These are phyloP conservation scores for Leccinum subtestaceum DNA, from an alignment of 768 basidiomycete genomes.

Conservation along the genomic window DNA sequence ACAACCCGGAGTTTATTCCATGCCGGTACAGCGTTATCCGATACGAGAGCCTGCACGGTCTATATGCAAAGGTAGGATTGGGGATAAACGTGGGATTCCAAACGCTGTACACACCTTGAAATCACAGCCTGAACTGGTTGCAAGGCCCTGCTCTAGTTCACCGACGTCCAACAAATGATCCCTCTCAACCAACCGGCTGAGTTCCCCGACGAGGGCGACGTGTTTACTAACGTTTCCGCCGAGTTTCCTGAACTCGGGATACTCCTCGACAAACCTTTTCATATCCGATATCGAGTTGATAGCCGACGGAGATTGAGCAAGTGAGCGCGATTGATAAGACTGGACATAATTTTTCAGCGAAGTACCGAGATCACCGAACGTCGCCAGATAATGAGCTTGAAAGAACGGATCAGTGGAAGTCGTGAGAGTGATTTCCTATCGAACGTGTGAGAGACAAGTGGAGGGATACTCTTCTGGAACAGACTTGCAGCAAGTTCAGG, in stretches of 20 bases:
- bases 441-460: constrained; percentile 14
- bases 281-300: constrained; percentile 96
- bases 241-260: constrained; percentile 94
- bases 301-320: constrained; percentile 68
- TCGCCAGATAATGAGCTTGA: constrained; percentile 83
- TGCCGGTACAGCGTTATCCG: constrained; percentile 61
- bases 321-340: constrained; percentile 83
- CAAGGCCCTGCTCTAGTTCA: constrained; percentile 95
- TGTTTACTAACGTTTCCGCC: constrained; percentile 99
- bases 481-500: constrained; percentile 77
- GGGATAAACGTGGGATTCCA: not conserved
- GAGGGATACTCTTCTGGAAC: constrained; percentile 2
- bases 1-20: constrained; percentile 88
- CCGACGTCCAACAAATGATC: constrained; percentile 87
- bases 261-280: constrained; percentile 97
- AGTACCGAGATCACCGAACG: constrained; percentile 95
- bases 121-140: constrained; percentile 88
- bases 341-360: constrained; percentile 91
- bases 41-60: constrained; percentile 80
- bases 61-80: constrained; percentile 30
- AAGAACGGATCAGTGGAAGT: constrained; percentile 93
- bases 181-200: constrained; percentile 83
- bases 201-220: constrained; percentile 93
- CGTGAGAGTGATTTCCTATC: constrained; percentile 89
- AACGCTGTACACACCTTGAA: constrained; percentile 55